A percentile compares a stretch with the other conserved stretches of the same genome.
Conservation (phyloP, 257 asterid genomes). For the Solanum chilense region DNA sequence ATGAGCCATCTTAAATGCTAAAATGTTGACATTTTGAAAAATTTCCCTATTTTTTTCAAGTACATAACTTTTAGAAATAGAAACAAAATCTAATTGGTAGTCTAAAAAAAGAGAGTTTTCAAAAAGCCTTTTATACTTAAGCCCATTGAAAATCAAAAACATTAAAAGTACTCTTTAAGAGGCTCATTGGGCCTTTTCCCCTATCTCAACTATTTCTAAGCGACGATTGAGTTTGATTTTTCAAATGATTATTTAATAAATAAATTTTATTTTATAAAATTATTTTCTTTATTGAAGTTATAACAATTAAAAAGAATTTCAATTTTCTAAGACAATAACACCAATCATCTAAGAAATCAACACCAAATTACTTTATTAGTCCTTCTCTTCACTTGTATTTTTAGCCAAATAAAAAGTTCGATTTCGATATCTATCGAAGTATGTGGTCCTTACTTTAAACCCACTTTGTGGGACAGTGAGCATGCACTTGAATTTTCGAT, state of each 20-base stretch:
- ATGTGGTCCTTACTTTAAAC: neutral
- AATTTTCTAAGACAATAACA: no score
- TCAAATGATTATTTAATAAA: neutral
- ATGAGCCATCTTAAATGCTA: no score
- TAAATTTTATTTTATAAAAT: no score
- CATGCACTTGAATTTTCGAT: neutral
- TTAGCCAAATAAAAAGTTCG: neutral
- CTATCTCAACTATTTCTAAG: neutral
- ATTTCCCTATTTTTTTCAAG: no score
- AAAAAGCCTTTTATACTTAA: neutral
- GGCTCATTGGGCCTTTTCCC: neutral
- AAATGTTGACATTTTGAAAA: no score
- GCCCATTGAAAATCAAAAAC: neutral
- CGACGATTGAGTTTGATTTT: neutral
- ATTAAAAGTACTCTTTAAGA: neutral
- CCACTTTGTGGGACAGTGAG: neutral
- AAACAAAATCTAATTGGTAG: no score
- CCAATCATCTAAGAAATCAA: neutral
- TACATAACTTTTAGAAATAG: no score
- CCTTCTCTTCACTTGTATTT: neutral
- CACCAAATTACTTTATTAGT: neutral
- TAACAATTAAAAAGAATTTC: no score
- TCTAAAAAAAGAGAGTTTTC: neutral
- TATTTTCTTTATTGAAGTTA: no score
- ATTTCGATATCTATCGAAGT: neutral